phyloP scores from a whole-genome alignment of 2,329 filamentous ascomycete genomes.

The Davidsoniella eucalypti region DNA sequence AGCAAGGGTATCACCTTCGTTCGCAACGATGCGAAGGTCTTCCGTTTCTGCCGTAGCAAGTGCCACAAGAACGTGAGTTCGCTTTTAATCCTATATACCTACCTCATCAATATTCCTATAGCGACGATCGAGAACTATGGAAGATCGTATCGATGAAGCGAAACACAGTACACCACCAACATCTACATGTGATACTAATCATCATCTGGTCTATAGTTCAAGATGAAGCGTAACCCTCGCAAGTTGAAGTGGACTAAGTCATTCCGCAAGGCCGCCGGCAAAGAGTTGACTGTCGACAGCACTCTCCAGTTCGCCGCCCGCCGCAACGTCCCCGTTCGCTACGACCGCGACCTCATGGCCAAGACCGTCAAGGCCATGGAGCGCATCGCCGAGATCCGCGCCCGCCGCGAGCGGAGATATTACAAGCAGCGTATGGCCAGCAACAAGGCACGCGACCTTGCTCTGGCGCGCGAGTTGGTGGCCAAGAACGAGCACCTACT shows the following conservation, averaged over 20 bases:
- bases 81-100: background rate
- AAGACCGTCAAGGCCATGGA: constrained; percentile 88
- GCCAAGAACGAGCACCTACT: constrained; percentile 85
- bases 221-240: constrained; percentile 95
- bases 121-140: too few species aligned
- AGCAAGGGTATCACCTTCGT: constrained; percentile 40
- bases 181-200: too few species aligned
- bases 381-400: constrained; percentile 70
- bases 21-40: constrained; percentile 31
- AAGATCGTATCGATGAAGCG: background rate
- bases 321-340: constrained; percentile 86
- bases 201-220: constrained; percentile 39
- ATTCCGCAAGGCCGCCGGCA: constrained; percentile 65
- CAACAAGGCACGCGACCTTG: constrained; percentile 68
- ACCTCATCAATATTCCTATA: too few species aligned
- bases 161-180: too few species aligned
- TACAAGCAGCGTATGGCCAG: constrained; percentile 89
- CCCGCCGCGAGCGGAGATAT: constrained; percentile 72
- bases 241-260: constrained; percentile 97
- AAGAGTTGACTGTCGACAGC: constrained; percentile 81
- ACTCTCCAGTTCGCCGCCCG: constrained; percentile 84
- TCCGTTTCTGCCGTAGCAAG: constrained; percentile 44
- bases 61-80: constrained; percentile 40
- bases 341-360: constrained; percentile 80
- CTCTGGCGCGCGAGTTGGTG: constrained; percentile 71